Evolutionary conservation across 495 filamentous ascomycete species (phyloP), one percentile per base, ranked within the genome.

Genomic region (Chaetomium cochliodes): DNA sequence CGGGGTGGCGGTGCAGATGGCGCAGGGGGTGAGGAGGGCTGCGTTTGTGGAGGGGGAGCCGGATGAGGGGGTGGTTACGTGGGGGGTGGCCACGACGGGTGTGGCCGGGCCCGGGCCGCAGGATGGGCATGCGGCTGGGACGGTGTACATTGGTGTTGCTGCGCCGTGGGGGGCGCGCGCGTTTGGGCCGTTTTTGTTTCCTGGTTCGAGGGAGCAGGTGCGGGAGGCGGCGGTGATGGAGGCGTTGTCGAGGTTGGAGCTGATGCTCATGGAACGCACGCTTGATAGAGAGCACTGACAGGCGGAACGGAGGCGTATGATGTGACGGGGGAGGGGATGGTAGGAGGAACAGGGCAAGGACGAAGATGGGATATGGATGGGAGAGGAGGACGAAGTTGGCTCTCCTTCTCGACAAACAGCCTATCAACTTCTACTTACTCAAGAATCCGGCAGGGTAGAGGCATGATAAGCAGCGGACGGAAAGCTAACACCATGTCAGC

Each of bases 1-100:
- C 7, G 73, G 74, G n/a, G 73, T 76, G 37, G 73, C 67, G 41
- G 60, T 44, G 18, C 73, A 76, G 58, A 76, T 76, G 72, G 73
- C 72, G 1, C 64, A 64, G 47, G 73, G 73, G 4, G 73, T 64
- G 33, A 57, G 68, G n/a, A 55, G 26, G 42, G 33, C 9, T 37
- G 49, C 46, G 11, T 70, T 71, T 0, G 58, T 58, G 2, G 67
- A 63, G 25, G 8, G 13, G 41, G 41, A 18, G 13, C 20, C 28
- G 0, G 59, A 16, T 18, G 66, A 69, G n/a, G 61, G 2, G 22
- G 11, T 54, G 28, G 71, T 72, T 13, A 69, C 65, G 20, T 76
- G 73, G 73, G 73, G 73, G 0, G 60, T 75, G 44, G 71, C 68
- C 3, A 75, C 73, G 0, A 75, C 73, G 15, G 73, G 73, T 9